phyloP scores from a whole-genome alignment of 31 red algal genomes.

The Odonthalia washingtoniensis region DNA sequence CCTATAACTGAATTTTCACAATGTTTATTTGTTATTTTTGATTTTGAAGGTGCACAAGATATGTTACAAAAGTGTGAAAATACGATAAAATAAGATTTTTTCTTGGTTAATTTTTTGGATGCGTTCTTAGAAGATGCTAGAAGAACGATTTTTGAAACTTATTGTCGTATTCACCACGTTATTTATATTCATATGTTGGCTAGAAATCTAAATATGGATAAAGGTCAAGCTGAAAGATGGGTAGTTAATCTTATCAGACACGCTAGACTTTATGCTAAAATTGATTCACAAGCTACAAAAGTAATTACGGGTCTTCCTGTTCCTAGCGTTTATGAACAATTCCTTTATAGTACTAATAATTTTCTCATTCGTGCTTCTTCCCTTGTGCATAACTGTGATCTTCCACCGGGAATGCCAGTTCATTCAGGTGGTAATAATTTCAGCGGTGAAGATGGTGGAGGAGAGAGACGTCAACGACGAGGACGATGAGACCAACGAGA shows the following conservation, averaged over 20 bases:
- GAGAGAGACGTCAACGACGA: background rate
- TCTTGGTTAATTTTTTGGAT: conserved; percentile 76
- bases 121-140: conserved; percentile 92
- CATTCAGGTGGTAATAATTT: background rate
- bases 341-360: conserved; percentile 88
- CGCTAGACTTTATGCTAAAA: conserved; percentile 91
- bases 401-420: background rate
- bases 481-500: background rate
- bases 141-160: conserved; percentile 93
- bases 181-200: conserved; percentile 96
- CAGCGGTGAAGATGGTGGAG: background rate
- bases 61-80: conserved; percentile 93
- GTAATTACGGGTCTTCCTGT: conserved; percentile 86
- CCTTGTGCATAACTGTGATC: background rate
- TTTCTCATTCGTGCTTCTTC: conserved; percentile 64
- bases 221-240: conserved; percentile 91
- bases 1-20: conserved; percentile 93
- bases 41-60: conserved; percentile 92
- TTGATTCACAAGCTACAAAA: conserved; percentile 89
- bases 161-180: conserved; percentile 90
- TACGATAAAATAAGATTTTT: conserved; percentile 84
- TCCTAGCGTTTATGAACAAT: conserved; percentile 93
- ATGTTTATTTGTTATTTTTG: conserved; percentile 92
- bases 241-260: conserved; percentile 91
- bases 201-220: conserved; percentile 90